Conservation (phyloP, 1,284 basidiomycete species). For the Serendipita sp. region DNA sequence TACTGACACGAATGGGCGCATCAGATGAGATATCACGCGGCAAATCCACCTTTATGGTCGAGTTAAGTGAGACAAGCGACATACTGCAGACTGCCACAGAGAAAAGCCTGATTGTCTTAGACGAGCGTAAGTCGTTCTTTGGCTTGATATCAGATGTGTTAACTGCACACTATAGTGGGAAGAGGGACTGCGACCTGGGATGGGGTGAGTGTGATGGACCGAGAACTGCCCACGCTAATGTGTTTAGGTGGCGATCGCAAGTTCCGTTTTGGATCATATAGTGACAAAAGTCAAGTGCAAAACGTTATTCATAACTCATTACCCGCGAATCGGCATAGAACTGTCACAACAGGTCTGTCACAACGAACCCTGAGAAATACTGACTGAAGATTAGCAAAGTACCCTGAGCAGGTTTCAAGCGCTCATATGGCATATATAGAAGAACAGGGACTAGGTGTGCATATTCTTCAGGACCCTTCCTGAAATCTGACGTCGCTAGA, state of each 20-base stretch:
- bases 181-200: conserved; percentile 77
- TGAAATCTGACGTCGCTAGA: conserved; percentile 32
- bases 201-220: conserved; percentile 37
- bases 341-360: conserved; percentile 37
- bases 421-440: conserved; percentile 77
- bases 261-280: conserved; percentile 65
- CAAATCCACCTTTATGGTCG: conserved; percentile 90
- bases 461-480: conserved; percentile 8
- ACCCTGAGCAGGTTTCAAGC: conserved; percentile 49
- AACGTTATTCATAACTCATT: conserved; percentile 90
- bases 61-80: conserved; percentile 86
- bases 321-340: conserved; percentile 40
- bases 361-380: not conserved
- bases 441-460: conserved; percentile 25
- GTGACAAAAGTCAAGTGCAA: conserved; percentile 50
- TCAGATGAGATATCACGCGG: conserved; percentile 75
- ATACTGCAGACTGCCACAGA: conserved; percentile 64
- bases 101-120: conserved; percentile 70
- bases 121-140: conserved; percentile 26
- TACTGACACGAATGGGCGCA: conserved; percentile 82
- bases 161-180: conserved; percentile 15
- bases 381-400: conserved; percentile 17
- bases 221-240: conserved; percentile 13
- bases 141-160: conserved; percentile 37
- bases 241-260: conserved; percentile 70